Conservation (phyloP, 1,284 basidiomycete species). For the Malassezia equina region DNA sequence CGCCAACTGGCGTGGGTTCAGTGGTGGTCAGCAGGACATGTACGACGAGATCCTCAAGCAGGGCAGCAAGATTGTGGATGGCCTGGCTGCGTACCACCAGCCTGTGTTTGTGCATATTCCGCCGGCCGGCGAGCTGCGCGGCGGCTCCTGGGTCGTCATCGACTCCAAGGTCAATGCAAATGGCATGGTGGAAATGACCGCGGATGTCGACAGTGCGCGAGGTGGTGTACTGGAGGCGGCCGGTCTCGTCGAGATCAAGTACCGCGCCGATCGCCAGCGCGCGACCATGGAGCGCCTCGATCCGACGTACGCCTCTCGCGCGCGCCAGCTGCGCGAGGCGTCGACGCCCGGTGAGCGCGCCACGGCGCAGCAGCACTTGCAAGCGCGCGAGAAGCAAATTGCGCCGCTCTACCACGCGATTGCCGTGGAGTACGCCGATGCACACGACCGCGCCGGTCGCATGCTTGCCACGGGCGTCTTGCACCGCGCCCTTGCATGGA, state of each 20-base stretch:
- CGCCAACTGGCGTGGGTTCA: slow-evolving; percentile 99
- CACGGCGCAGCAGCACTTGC: slow-evolving; percentile 53
- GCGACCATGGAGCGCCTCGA: slow-evolving; percentile 90
- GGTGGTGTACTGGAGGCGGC: slow-evolving; percentile 92
- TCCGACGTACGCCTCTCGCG: slow-evolving; percentile 67
- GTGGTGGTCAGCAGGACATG: slow-evolving; percentile 98
- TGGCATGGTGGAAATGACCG: slow-evolving; percentile 82
- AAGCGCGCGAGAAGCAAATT: slow-evolving; percentile 69
- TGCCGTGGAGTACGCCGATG: slow-evolving; percentile 86
- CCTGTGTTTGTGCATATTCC: slow-evolving; percentile 99
- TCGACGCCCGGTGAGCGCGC: slow-evolving; percentile 56
- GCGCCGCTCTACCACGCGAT: slow-evolving; percentile 86
- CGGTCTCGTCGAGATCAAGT: slow-evolving; percentile 67
- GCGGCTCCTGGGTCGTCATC: slow-evolving; percentile 98
- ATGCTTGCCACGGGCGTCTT: slow-evolving; percentile 91
- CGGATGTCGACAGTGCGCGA: slow-evolving; percentile 76
- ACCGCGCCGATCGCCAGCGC: slow-evolving; percentile 64
- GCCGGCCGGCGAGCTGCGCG: slow-evolving; percentile 94
- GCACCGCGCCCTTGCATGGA: slow-evolving; percentile 61
- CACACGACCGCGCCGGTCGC: slow-evolving; percentile 86
- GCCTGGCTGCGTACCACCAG: slow-evolving; percentile 88
- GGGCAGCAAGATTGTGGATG: slow-evolving; percentile 73
- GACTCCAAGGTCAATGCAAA: slow-evolving; percentile 88
- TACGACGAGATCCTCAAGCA: slow-evolving; percentile 50
- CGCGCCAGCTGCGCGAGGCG: slow-evolving; percentile 56